Evolutionary conservation across 768 basidiomycete genomes (phyloP), one percentile per base, ranked within the genome.

Genomic region (Leccinellum albellum): DNA sequence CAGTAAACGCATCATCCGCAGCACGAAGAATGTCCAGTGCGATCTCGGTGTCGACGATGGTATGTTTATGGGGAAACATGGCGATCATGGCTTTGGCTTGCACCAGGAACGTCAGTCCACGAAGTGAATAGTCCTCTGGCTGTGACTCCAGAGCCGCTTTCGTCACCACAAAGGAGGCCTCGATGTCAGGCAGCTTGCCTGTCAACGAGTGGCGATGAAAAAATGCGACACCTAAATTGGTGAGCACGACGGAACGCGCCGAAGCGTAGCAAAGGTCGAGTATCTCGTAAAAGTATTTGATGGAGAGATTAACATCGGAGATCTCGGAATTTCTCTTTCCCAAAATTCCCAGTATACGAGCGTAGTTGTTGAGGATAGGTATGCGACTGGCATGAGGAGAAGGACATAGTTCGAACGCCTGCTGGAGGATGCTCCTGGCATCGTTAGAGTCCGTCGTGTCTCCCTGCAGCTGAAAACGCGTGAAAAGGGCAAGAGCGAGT

Each of bases 381-480:
- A 58, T 26, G 32, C 56, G 64, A 42, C 2, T 12, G 9, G 50
- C 10, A 46, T 62, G 55, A 1, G 37, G 33, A 14, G 31, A 15
- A 15, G 66, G 61, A 33, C 60, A 57, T 37, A 56, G 24, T 1
- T 58, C 55, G 21, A 61, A 26, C 8, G 66, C 65, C 44, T 60
- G 31, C 28, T 56, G 21, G 35, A 64, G 46, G 35, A 58, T 53
- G 3, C 20, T 26, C 54, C 56, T 66, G n/a, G 65, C 70, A 40
- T 56, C 57, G 17, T 56, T n/a, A 15, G 60, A 26, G 44, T 71
- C 70, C 29, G 45, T 56, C 4, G 23, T 32, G 35, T 59, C 61
- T 7, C 57, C 62, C 14, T 60, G 62, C 4, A 65, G 51, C 23
- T 64, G 59, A 52, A 58, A 72, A 12, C 70, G 63, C 12, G 60